Conservation (phyloP, 2,329 filamentous ascomycete species). For the Talaromyces marneffei region DNA sequence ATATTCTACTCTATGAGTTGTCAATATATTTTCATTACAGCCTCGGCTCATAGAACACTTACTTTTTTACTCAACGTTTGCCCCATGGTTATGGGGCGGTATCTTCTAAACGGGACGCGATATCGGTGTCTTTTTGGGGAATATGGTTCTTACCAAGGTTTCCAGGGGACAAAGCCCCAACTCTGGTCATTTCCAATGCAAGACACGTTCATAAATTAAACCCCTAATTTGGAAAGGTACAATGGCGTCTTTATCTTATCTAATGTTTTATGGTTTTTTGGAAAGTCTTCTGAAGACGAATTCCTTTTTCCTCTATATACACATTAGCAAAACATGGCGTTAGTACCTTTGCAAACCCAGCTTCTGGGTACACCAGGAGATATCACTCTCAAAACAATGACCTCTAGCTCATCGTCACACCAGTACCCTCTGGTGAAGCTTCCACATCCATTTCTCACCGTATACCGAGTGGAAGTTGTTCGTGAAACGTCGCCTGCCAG, state of each 20-base stretch:
- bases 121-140: background rate
- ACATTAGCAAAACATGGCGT: background rate
- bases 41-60: background rate
- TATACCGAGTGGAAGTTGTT: constrained; percentile 34
- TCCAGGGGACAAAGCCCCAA: background rate
- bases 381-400: background rate
- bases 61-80: background rate
- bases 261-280: background rate
- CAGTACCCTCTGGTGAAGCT: constrained; percentile 40
- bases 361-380: background rate
- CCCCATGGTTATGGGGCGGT: background rate
- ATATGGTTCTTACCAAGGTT: background rate
- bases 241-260: background rate
- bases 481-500: constrained; percentile 24
- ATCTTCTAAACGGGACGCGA: background rate
- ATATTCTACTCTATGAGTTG: background rate
- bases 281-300: background rate
- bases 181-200: background rate
- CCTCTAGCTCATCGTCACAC: background rate
- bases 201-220: background rate
- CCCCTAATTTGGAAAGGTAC: background rate
- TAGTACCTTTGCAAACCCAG: background rate
- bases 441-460: constrained; percentile 44
- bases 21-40: background rate
- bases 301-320: too few relatives aligned